Conservation (phyloP, 495 filamentous ascomycete genomes). For the Hyaloscypha variabilis region DNA sequence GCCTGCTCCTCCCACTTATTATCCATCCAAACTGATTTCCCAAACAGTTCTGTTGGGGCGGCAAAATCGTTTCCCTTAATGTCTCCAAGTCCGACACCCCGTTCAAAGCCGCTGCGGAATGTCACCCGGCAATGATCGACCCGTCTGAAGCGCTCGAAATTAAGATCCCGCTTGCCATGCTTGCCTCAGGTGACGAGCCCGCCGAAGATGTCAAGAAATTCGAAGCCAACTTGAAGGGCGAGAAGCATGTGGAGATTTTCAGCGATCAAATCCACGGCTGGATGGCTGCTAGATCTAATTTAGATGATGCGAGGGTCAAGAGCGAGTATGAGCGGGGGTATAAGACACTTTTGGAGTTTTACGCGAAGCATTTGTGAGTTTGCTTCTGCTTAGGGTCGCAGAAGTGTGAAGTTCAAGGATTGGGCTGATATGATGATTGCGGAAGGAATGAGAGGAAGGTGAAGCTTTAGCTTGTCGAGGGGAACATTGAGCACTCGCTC, state of each 20-base stretch:
- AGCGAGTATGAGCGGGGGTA: constrained; percentile 83
- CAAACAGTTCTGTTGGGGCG: constrained; percentile 84
- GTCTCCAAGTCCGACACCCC: constrained; percentile 57
- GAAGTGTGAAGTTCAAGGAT: too few relatives aligned
- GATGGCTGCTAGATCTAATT: constrained; percentile 80
- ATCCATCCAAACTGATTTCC: neutral
- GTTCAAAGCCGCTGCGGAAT: constrained; percentile 71
- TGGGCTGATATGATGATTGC: neutral
- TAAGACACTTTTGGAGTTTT: constrained; percentile 71
- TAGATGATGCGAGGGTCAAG: constrained; percentile 67
- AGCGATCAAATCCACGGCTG: constrained; percentile 84
- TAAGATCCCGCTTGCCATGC: constrained; percentile 63
- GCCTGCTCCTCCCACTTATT: constrained; percentile 3
- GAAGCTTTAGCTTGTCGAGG: neutral
- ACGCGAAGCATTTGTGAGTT: constrained; percentile 70
- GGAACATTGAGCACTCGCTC: neutral
- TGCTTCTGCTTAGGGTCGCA: too few relatives aligned
- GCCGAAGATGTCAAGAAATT: constrained; percentile 71
- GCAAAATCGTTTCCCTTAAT: constrained; percentile 65
- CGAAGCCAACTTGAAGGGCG: constrained; percentile 62
- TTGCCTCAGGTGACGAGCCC: constrained; percentile 71
- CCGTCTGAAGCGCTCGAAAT: constrained; percentile 70
- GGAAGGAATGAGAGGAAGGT: neutral
- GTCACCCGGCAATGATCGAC: constrained; percentile 89
- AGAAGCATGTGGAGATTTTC: constrained; percentile 81